These are phyloP conservation scores for Bipolaris bicolor DNA, from an alignment of 2,329 filamentous ascomycete genomes.

Conservation along the genomic window DNA sequence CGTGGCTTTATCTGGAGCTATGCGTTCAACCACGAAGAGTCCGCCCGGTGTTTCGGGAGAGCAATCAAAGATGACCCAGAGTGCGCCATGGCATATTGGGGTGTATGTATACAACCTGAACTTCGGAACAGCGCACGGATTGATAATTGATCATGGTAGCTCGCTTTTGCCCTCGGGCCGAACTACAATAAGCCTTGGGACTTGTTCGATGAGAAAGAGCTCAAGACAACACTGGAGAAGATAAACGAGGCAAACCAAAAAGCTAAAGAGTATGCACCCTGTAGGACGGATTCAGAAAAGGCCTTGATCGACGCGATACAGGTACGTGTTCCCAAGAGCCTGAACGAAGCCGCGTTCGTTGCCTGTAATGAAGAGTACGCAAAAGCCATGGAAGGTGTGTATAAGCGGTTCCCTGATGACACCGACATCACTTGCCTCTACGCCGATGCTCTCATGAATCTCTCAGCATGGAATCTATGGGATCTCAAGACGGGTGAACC, in stretches of 20 bases:
- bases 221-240: conserved; percentile 57
- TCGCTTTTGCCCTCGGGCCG: conserved; percentile 72
- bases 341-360: conserved; percentile 52
- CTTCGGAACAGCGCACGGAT: neutral
- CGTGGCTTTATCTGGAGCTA: conserved; percentile 76
- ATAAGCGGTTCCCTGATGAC: conserved; percentile 60
- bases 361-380: conserved; percentile 67
- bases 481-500: conserved; percentile 65
- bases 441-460: conserved; percentile 69
- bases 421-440: conserved; percentile 69
- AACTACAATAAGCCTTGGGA: conserved; percentile 84
- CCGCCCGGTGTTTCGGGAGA: conserved; percentile 66
- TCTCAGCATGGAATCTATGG: conserved; percentile 70
- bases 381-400: conserved; percentile 64
- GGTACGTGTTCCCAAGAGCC: conserved; percentile 50
- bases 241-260: conserved; percentile 56
- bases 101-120: conserved; percentile 43
- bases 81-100: conserved; percentile 72
- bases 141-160: conserved; percentile 46
- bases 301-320: conserved; percentile 68
- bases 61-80: conserved; percentile 61
- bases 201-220: conserved; percentile 68
- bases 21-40: conserved; percentile 78
- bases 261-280: conserved; percentile 50
- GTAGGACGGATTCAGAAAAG: conserved; percentile 60